These are phyloP conservation scores for Trichoderma atroviride DNA, from an alignment of 2,329 filamentous ascomycete genomes.

Conservation along the genomic window DNA sequence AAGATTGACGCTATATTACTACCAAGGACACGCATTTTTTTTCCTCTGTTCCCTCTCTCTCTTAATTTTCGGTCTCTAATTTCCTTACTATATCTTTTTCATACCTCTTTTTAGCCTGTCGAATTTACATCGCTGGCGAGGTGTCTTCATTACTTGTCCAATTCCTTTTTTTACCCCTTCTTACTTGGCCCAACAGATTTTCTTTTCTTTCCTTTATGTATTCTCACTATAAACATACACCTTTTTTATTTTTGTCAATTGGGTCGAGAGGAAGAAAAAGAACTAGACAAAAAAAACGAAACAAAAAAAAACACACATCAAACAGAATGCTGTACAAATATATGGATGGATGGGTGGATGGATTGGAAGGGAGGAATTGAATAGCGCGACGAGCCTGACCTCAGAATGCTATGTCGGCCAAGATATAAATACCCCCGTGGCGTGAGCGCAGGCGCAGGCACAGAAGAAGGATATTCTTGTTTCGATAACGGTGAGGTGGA, in stretches of 20 bases:
- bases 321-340: slow-evolving; percentile 19
- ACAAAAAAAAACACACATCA: neutral
- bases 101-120: neutral
- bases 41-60: neutral
- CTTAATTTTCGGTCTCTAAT: slow-evolving; percentile 8
- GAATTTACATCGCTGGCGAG: slow-evolving; percentile 21
- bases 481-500: slow-evolving; percentile 26
- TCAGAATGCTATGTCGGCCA: slow-evolving; percentile 30
- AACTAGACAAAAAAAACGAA: neutral
- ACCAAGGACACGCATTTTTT: neutral
- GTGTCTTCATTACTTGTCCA: neutral
- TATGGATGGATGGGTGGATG: slow-evolving; percentile 8
- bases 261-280: neutral
- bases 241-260: slow-evolving; percentile 12
- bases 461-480: slow-evolving; percentile 29
- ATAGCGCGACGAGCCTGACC: slow-evolving; percentile 29
- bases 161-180: slow-evolving; percentile 5
- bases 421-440: slow-evolving; percentile 42
- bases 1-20: slow-evolving; percentile 23
- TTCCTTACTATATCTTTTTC: neutral
- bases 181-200: neutral
- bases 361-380: slow-evolving; percentile 12
- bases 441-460: slow-evolving; percentile 37
- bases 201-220: slow-evolving; percentile 6
- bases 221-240: slow-evolving; percentile 13